Evolutionary conservation across 345 rosid genomes (phyloP).

Genomic region (Zanthoxylum bungeanum): DNA sequence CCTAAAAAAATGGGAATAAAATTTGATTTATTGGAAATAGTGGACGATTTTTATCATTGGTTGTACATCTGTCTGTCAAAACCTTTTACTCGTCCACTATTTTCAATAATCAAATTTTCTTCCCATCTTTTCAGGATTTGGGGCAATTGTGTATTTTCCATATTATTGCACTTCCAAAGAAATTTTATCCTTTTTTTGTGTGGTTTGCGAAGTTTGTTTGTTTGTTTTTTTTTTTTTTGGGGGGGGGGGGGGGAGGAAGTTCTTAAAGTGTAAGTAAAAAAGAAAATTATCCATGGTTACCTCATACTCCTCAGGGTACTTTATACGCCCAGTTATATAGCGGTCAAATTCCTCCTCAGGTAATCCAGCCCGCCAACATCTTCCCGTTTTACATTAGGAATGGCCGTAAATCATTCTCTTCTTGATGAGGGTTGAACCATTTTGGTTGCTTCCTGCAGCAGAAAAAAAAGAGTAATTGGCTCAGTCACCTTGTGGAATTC

Average conservation of each 20-base stretch:
- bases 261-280: no score
- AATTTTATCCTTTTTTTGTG: background rate
- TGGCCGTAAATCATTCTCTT: conserved; percentile 84
- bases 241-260: no score
- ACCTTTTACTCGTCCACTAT: no score
- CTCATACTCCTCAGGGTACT: conserved; percentile 67
- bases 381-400: conserved; percentile 88
- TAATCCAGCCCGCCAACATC: conserved; percentile 91
- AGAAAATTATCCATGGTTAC: conserved; percentile 35
- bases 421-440: conserved; percentile 73
- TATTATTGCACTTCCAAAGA: background rate
- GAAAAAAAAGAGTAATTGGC: background rate
- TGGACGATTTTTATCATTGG: no score
- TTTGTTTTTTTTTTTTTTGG: no score
- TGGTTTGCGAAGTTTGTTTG: no score
- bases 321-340: conserved; percentile 60
- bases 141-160: background rate
- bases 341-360: conserved; percentile 67
- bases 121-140: background rate
- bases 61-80: no score
- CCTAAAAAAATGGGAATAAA: background rate
- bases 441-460: conserved; percentile 67
- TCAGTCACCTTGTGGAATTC: background rate
- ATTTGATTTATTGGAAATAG: no score
- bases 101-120: background rate